Evolutionary conservation across 768 basidiomycete species (phyloP).

Genomic region (Mycena indigotica): DNA sequence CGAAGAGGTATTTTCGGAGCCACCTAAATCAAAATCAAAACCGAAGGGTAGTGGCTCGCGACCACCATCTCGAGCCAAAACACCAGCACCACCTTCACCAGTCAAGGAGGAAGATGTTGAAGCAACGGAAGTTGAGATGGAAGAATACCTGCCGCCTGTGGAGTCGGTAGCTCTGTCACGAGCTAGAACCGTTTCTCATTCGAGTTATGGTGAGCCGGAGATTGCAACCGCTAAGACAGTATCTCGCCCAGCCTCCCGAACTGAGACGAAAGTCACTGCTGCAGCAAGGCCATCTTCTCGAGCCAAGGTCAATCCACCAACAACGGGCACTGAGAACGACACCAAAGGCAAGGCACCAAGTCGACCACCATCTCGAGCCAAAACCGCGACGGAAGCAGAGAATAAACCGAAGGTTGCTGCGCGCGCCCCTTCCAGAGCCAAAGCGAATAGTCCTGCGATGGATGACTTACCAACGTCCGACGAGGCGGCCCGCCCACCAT

Average conservation of each 20-base stretch:
- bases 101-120: conserved; percentile 20
- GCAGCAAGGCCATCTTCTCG: not conserved
- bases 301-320: not conserved
- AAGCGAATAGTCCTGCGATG: not conserved
- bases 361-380: too few species aligned
- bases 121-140: conserved; percentile 19
- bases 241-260: not conserved
- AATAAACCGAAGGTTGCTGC: not conserved
- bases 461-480: not conserved
- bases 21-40: conserved; percentile 9
- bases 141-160: conserved; percentile 23
- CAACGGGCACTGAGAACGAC: not conserved
- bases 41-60: conserved; percentile 14
- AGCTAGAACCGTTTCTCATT: conserved; percentile 8
- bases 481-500: not conserved
- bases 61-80: conserved; percentile 16
- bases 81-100: conserved; percentile 8
- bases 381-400: conserved; percentile 8
- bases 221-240: not conserved
- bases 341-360: conserved; percentile 1
- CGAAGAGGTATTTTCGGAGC: not conserved
- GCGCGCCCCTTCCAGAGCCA: not conserved
- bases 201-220: conserved; percentile 3
- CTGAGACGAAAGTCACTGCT: not conserved
- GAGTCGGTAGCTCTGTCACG: conserved; percentile 5